Evolutionary conservation across 768 basidiomycete species (phyloP).

Genomic region (Termitomyces sp.): DNA sequence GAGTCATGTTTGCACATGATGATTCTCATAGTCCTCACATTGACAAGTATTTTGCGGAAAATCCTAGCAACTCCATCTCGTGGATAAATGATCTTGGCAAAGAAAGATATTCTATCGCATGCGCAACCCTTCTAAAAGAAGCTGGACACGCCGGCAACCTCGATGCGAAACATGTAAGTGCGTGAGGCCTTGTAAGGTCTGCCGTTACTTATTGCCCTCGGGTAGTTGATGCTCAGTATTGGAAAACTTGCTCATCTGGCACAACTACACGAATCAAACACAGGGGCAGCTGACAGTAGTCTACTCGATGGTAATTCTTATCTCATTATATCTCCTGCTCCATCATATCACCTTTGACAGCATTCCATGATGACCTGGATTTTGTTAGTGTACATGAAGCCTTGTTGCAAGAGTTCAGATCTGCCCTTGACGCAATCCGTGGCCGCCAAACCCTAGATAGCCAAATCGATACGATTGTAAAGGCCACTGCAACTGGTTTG

Average conservation of each 20-base stretch:
- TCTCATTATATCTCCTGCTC: not conserved
- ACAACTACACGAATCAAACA: conserved; percentile 61
- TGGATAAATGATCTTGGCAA: conserved; percentile 89
- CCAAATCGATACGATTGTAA: conserved; percentile 63
- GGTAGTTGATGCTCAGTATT: conserved; percentile 84
- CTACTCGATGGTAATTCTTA: conserved; percentile 51
- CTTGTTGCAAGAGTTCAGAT: conserved; percentile 60
- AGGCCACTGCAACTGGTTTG: conserved; percentile 47
- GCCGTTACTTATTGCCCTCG: conserved; percentile 3
- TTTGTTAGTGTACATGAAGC: conserved; percentile 81
- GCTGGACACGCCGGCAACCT: conserved; percentile 55
- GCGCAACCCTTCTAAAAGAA: conserved; percentile 60
- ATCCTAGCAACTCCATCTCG: conserved; percentile 58
- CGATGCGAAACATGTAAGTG: conserved; percentile 72
- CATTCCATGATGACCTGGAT: conserved; percentile 84
- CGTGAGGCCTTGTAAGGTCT: conserved; percentile 14
- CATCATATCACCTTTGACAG: conserved; percentile 34
- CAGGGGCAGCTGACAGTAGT: conserved; percentile 39
- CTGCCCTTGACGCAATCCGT: conserved; percentile 44
- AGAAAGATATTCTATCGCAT: conserved; percentile 61
- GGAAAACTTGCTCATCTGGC: conserved; percentile 85
- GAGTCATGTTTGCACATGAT: conserved; percentile 79
- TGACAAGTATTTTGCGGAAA: conserved; percentile 66
- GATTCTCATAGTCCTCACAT: conserved; percentile 58
- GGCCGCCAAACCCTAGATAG: conserved; percentile 61